Evolutionary conservation across 2,329 filamentous ascomycete genomes (phyloP).

Genomic region (Colletotrichum somersetense): DNA sequence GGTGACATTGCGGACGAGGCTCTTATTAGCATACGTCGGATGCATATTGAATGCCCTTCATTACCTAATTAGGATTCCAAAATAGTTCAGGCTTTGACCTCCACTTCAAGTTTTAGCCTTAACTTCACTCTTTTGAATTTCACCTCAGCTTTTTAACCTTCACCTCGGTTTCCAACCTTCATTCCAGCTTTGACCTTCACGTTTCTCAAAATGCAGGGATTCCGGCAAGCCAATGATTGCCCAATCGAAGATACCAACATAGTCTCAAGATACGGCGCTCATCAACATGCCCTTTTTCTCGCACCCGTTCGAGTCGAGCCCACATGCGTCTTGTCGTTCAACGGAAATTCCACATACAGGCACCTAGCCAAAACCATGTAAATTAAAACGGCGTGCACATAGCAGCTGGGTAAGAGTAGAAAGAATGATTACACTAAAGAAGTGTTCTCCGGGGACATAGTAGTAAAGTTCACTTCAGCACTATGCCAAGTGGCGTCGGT

Average conservation of each 20-base stretch:
- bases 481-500: neutral
- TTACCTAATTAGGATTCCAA: neutral
- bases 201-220: neutral
- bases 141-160: slow-evolving; percentile 1
- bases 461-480: neutral
- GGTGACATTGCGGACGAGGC: too few species aligned
- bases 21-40: neutral
- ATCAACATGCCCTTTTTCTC: neutral
- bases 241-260: neutral
- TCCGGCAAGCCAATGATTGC: too few species aligned
- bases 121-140: neutral
- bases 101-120: neutral
- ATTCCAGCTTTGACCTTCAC: slow-evolving; percentile 6
- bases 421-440: neutral
- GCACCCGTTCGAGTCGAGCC: neutral
- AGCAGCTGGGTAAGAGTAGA: neutral
- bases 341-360: neutral
- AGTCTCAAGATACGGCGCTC: neutral
- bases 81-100: neutral
- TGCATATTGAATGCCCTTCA: too few species aligned
- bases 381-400: neutral
- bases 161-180: slow-evolving; percentile 1
- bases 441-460: neutral
- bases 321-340: neutral
- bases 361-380: neutral